Evolutionary conservation across 345 rosid genomes (phyloP).

Genomic region (Dipteronia sinensis): DNA sequence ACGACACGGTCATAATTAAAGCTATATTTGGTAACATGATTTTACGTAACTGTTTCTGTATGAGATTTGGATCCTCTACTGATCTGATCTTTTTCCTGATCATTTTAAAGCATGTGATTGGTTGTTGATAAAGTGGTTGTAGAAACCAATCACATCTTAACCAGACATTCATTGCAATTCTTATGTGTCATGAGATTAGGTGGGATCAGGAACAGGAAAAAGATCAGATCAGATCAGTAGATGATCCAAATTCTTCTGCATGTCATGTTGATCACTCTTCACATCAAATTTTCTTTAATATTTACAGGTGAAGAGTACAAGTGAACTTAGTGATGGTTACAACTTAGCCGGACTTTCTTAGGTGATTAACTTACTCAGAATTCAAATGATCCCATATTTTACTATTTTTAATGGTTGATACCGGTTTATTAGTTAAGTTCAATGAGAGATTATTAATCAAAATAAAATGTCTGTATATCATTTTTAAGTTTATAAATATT

Average conservation of each 20-base stretch:
- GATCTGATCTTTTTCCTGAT: no score
- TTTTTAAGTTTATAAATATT: conserved; percentile 8
- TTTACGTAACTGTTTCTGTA: background rate
- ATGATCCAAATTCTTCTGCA: no score
- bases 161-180: no score
- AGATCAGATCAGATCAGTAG: no score
- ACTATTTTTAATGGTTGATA: background rate
- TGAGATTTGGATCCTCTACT: no score
- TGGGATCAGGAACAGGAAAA: no score
- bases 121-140: no score
- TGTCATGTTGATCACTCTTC: conserved; percentile 13
- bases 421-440: background rate
- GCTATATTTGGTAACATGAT: conserved; percentile 25
- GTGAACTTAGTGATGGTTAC: conserved; percentile 69
- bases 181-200: no score
- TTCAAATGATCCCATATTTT: background rate
- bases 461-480: background rate
- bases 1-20: conserved; percentile 57
- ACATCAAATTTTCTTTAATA: conserved; percentile 10
- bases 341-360: conserved; percentile 90
- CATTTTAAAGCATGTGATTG: no score
- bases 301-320: conserved; percentile 65
- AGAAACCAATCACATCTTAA: no score
- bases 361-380: conserved; percentile 33
- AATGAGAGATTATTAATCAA: background rate